These are phyloP conservation scores for Acidomyces sp. DNA, from an alignment of 495 filamentous ascomycete species.

Conservation along the genomic window DNA sequence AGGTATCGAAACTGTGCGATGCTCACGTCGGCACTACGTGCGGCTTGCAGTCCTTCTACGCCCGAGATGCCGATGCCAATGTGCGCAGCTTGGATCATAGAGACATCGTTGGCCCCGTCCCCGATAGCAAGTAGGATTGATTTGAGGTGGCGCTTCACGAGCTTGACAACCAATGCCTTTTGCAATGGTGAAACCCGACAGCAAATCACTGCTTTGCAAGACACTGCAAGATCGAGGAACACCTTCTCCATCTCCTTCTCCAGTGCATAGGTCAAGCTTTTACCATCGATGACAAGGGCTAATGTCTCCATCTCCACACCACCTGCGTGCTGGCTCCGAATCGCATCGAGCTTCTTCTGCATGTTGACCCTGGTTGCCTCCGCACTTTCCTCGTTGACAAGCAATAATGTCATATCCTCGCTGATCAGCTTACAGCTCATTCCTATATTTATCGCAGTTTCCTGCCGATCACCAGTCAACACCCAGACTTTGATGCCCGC, in stretches of 20 bases:
- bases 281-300: slow-evolving; percentile 94
- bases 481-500: slow-evolving; percentile 99
- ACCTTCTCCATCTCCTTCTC: slow-evolving; percentile 88
- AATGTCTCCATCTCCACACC: slow-evolving; percentile 72
- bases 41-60: slow-evolving; percentile 96
- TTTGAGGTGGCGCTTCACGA: slow-evolving; percentile 91
- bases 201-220: slow-evolving; percentile 97
- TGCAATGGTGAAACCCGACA: slow-evolving; percentile 98
- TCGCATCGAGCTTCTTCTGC: slow-evolving; percentile 81
- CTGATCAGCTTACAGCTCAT: slow-evolving; percentile 99
- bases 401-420: slow-evolving; percentile 95
- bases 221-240: slow-evolving; percentile 83
- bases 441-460: slow-evolving; percentile 98
- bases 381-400: slow-evolving; percentile 80
- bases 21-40: slow-evolving; percentile 86
- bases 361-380: slow-evolving; percentile 69
- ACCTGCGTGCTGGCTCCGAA: slow-evolving; percentile 58
- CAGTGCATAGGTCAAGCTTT: slow-evolving; percentile 83
- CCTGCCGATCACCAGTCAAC: slow-evolving; percentile 91
- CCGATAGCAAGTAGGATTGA: slow-evolving; percentile 90
- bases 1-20: slow-evolving; percentile 96
- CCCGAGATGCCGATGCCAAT: slow-evolving; percentile 97
- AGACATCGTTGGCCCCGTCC: slow-evolving; percentile 96
- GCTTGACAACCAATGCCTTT: slow-evolving; percentile 95
- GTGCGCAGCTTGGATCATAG: slow-evolving; percentile 98